These are phyloP conservation scores for Lachnellula subtilissima DNA, from an alignment of 2,329 filamentous ascomycete genomes.

Conservation along the genomic window DNA sequence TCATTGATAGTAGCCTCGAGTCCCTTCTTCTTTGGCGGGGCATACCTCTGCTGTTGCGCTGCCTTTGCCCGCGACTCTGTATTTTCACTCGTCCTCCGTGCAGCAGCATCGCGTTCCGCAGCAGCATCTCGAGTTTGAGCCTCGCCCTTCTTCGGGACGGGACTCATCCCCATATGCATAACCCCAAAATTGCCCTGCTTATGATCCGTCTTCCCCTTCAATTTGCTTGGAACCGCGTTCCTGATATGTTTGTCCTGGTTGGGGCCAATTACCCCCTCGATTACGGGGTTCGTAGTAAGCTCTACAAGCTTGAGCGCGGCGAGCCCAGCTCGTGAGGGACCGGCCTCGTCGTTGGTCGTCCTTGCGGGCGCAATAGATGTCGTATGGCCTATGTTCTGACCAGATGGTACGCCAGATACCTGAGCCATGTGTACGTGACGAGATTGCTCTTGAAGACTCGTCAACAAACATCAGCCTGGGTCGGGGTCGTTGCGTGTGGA, in stretches of 20 bases:
- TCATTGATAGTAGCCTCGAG: conserved; percentile 23
- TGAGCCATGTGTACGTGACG: conserved; percentile 22
- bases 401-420: conserved; percentile 21
- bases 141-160: conserved; percentile 34
- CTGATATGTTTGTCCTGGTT: conserved; percentile 46
- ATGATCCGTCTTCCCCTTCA: conserved; percentile 53
- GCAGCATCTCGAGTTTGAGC: conserved; percentile 36
- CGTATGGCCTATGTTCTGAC: conserved; percentile 18
- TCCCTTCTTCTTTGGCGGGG: conserved; percentile 37
- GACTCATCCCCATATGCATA: conserved; percentile 54
- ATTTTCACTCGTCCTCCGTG: conserved; percentile 58
- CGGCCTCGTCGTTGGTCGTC: conserved; percentile 13
- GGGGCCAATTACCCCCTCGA: conserved; percentile 31
- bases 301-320: conserved; percentile 52
- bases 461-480: conserved; percentile 1
- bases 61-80: conserved; percentile 54
- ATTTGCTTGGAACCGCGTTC: conserved; percentile 57
- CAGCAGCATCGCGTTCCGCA: conserved; percentile 51
- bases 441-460: neutral
- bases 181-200: conserved; percentile 58
- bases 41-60: conserved; percentile 50
- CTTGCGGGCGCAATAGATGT: conserved; percentile 18
- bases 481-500: conserved; percentile 12
- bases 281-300: conserved; percentile 33
- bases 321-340: conserved; percentile 33